Evolutionary conservation across 768 basidiomycete genomes (phyloP), one percentile per base, ranked within the genome.

Genomic region (Amanita inopinata): DNA sequence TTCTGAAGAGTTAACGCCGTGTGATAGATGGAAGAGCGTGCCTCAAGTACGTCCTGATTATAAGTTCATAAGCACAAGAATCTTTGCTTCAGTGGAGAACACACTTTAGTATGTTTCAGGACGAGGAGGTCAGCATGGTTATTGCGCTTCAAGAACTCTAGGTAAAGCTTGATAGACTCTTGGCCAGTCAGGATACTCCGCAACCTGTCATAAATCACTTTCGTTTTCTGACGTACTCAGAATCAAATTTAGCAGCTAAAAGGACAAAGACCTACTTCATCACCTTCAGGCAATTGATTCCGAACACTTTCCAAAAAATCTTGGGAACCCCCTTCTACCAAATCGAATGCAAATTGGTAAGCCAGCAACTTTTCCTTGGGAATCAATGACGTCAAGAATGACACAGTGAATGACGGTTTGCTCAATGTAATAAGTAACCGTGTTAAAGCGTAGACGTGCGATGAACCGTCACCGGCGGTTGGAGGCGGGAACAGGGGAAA

Each of bases 1-100:
- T 99, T 97, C 59, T 93, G 88, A 45, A 99, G 75, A 5, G 92
- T 92, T 49, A 99, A 76, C 3, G 96, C 92, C 4, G 90, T 92
- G 64, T 99, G 96, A 59, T 92, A 98, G 56, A 99, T 89, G 14
- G 94, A 98, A 17, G 89, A 93, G 27, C 94, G 84, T 19, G 91
- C 76, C 55, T 97, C 94, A 15, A 98, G 70, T 1, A 80, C 78
- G 39, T 97, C 92, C 89, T 92, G 49, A 43, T n/a, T 47, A 25
- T 49, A 33, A 34, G 51, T 25, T 19, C 3, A 38, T 14, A 14
- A 41, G 19, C n/a, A 8, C 9, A 8, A 10, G 25, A 5, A 31
- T 17, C 3, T 19, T 2, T 11, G 25, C 17, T n/a, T n/a, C n/a
- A n/a, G 44, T 23, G 9, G 5, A 38, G 28, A 18, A 3, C 25